Base-by-base conservation (phyloP, 495 filamentous ascomycete species). In the Lepraria neglecta region DNA sequence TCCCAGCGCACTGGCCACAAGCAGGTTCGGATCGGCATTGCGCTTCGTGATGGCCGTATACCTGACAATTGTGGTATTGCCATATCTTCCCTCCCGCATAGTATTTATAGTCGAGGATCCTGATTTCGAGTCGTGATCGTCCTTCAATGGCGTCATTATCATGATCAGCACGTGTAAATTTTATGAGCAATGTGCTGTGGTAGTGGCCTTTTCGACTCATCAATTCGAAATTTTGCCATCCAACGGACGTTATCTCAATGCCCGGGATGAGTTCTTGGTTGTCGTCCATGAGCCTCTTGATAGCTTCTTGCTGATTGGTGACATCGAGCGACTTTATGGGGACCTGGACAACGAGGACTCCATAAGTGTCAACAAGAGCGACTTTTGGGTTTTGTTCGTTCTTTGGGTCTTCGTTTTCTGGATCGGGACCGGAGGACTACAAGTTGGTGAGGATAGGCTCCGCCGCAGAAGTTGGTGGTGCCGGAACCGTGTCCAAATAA, bases 71-170 rank as follows among this genome's bases (percentile, higher is more conserved):
- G n/a, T 47, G 10, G 31, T 21, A 42, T 21, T 12, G 31, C 33
- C 31, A 38, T 17, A 21, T 38, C 54, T 42, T 40, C 15, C 35
- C 17, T 33, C n/a, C 12, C 17, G 14, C 17, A 43, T 40, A 43
- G 2, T 21, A 14, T 11, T 42, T 33, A 19, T 28, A 56, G 1
- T 27, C 31, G 11, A n/a, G 14, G 12, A 56, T 21, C 15, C 4
- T 6, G 21, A 43, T 35, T 27, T 17, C 54, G 24, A 56, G 12
- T 6, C 38, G 24, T 28, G 54, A 43, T 33, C 42, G 47, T 24
- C 53, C 59, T 30, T 47, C 24, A 30, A 61, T 55, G 21, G 59
- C 59, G 10, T 31, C 33, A n/a, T 61, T 27, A 10, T 28, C 59
- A 40, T 54, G 38, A 33, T 24, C 59, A 15, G 59, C 17, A 6